Evolutionary conservation across 2,329 filamentous ascomycete genomes (phyloP).

Genomic region (Arthrobotrys megalospora): DNA sequence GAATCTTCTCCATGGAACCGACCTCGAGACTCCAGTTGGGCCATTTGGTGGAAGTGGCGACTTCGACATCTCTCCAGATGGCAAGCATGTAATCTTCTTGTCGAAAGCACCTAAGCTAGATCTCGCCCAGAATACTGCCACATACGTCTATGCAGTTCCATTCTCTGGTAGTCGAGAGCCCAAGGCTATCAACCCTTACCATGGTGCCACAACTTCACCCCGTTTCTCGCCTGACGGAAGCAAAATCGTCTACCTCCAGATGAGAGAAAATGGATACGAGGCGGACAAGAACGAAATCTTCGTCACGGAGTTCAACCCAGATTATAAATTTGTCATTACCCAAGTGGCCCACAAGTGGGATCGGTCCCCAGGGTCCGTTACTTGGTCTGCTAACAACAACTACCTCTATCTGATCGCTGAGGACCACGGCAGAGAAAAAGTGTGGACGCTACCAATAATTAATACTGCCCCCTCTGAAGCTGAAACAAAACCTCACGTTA

Average conservation of each 20-base stretch:
- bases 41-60: slow-evolving; percentile 86
- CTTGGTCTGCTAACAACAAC: slow-evolving; percentile 72
- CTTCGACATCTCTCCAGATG: slow-evolving; percentile 79
- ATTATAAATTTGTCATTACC: slow-evolving; percentile 67
- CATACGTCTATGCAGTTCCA: slow-evolving; percentile 77
- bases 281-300: slow-evolving; percentile 76
- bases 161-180: slow-evolving; percentile 67
- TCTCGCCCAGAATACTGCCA: slow-evolving; percentile 82
- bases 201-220: slow-evolving; percentile 67
- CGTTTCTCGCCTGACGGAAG: slow-evolving; percentile 80
- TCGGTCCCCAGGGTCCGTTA: slow-evolving; percentile 70
- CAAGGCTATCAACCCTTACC: slow-evolving; percentile 65
- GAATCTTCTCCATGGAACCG: slow-evolving; percentile 76
- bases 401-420: slow-evolving; percentile 82
- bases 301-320: slow-evolving; percentile 62
- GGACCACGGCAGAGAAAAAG: slow-evolving; percentile 75
- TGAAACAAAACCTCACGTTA: slow-evolving; percentile 67
- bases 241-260: slow-evolving; percentile 82
- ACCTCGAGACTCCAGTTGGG: slow-evolving; percentile 78
- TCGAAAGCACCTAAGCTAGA: slow-evolving; percentile 81
- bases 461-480: slow-evolving; percentile 66
- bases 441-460: slow-evolving; percentile 76
- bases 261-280: slow-evolving; percentile 84
- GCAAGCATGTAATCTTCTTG: slow-evolving; percentile 77
- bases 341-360: slow-evolving; percentile 70